These are phyloP conservation scores for Penicillium sp. DNA, from an alignment of 2,329 filamentous ascomycete species.

Conservation along the genomic window DNA sequence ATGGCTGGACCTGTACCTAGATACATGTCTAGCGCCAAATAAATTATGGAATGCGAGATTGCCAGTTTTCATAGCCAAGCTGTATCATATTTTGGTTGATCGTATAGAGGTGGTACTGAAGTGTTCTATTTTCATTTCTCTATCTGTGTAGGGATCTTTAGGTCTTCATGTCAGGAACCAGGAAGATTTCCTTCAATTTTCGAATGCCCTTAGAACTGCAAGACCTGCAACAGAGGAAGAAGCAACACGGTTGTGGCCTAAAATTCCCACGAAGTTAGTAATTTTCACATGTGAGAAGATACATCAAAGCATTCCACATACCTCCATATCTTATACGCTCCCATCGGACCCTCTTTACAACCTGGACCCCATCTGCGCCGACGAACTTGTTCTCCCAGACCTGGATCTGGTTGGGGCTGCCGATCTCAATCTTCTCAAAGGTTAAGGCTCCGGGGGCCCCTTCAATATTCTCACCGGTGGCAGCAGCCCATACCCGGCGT, in stretches of 20 bases:
- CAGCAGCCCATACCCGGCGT: constrained; percentile 40
- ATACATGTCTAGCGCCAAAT: too few species aligned
- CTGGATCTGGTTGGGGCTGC: constrained; percentile 35
- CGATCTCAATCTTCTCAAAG: constrained; percentile 28
- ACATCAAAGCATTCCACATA: constrained; percentile 22
- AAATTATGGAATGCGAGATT: too few species aligned
- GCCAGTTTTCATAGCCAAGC: neutral
- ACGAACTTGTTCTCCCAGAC: constrained; percentile 38
- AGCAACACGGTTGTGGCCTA: constrained; percentile 44
- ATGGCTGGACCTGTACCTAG: too few species aligned
- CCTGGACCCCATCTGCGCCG: constrained; percentile 12
- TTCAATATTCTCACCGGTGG: constrained; percentile 31
- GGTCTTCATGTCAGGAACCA: neutral
- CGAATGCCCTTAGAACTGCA: constrained; percentile 41
- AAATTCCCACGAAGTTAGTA: neutral
- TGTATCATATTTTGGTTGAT: too few species aligned
- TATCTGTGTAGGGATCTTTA: neutral
- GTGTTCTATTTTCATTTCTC: neutral
- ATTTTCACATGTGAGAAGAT: neutral
- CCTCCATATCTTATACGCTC: constrained; percentile 47
- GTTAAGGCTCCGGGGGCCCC: constrained; percentile 29
- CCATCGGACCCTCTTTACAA: constrained; percentile 45
- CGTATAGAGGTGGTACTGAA: neutral
- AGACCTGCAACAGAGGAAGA: constrained; percentile 41
- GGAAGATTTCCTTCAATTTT: constrained; percentile 12